A percentile compares a stretch with the other conserved stretches of the same genome.
Conservation (phyloP, 2,329 filamentous ascomycete genomes). For the Penicillium nordicum region DNA sequence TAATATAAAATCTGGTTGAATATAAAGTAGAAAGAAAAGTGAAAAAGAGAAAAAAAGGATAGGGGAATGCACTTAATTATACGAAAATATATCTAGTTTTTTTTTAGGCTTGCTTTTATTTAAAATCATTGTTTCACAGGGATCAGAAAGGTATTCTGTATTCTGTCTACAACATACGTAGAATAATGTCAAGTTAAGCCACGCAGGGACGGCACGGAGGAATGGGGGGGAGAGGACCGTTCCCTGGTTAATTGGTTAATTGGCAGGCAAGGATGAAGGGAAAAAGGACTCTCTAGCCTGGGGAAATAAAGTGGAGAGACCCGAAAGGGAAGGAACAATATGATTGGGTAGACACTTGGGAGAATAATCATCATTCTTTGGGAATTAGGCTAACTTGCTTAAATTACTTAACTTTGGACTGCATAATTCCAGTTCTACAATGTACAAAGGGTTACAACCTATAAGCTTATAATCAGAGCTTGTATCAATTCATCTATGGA, state of each 20-base stretch:
- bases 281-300: background rate
- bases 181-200: background rate
- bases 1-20: background rate
- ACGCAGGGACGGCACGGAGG: conserved; percentile 8
- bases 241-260: background rate
- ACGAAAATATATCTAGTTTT: background rate
- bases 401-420: background rate
- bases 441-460: too few relatives aligned
- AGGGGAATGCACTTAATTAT: background rate
- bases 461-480: too few relatives aligned
- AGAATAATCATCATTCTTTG: background rate
- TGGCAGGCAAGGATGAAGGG: conserved; percentile 3
- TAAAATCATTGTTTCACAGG: background rate
- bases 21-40: conserved; percentile 11
- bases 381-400: background rate
- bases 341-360: background rate
- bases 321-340: background rate
- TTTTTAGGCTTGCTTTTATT: background rate
- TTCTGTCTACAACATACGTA: background rate
- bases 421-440: background rate
- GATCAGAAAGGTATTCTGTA: background rate
- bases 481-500: too few relatives aligned
- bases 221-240: background rate
- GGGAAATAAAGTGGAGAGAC: conserved; percentile 7
- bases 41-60: background rate